A percentile compares a stretch with the other conserved stretches of the same genome.
Evolutionary conservation across 2,329 filamentous ascomycete genomes (phyloP).

Genomic region (Ascomycota sp.): DNA sequence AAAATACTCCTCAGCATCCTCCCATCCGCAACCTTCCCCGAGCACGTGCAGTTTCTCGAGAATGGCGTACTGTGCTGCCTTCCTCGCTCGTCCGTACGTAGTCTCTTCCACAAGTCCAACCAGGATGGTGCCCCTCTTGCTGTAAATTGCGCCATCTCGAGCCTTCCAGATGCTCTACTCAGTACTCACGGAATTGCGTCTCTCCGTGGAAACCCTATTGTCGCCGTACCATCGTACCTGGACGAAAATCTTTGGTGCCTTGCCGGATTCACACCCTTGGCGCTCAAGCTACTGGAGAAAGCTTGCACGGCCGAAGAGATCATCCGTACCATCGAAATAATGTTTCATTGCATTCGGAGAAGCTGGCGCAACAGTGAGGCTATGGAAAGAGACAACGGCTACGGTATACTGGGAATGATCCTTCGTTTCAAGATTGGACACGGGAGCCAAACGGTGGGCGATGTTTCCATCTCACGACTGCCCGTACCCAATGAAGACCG

Average conservation of each 20-base stretch:
- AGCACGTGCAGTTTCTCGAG: conserved; percentile 62
- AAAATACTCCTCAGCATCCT: conserved; percentile 70
- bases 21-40: conserved; percentile 58
- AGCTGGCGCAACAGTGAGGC: conserved; percentile 97
- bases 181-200: conserved; percentile 63
- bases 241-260: conserved; percentile 88
- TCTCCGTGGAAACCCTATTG: conserved; percentile 63
- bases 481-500: conserved; percentile 29
- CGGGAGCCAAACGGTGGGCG: conserved; percentile 10
- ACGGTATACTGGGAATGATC: conserved; percentile 67
- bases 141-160: conserved; percentile 73
- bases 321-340: conserved; percentile 57
- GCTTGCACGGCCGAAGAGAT: conserved; percentile 51
- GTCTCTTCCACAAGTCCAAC: conserved; percentile 19
- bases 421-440: conserved; percentile 64
- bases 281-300: conserved; percentile 65
- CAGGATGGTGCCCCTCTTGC: conserved; percentile 50
- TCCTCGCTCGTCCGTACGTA: conserved; percentile 52
- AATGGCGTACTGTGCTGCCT: conserved; percentile 56
- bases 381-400: conserved; percentile 91
- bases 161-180: conserved; percentile 73
- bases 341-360: conserved; percentile 68
- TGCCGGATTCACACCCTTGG: conserved; percentile 74
- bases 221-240: conserved; percentile 61
- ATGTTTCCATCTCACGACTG: conserved; percentile 17